Evolutionary conservation across 108 stramenopile species (phyloP).

Genomic region (Skeletonema marinoi): DNA sequence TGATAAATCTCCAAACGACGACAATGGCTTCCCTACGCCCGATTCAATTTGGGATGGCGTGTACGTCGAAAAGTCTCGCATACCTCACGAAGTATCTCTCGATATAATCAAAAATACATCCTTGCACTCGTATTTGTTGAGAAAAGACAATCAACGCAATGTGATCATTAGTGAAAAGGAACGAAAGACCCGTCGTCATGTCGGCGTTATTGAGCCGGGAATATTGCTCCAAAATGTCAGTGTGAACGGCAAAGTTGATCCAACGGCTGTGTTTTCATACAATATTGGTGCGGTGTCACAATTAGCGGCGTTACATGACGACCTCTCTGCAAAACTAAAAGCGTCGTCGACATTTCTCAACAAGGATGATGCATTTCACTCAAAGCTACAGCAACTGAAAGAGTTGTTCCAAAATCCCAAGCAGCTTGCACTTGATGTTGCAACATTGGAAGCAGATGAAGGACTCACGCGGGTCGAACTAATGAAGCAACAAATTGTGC

Average conservation of each 20-base stretch:
- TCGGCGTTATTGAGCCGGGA: slow-evolving; percentile 21
- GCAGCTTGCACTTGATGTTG: slow-evolving; percentile 42
- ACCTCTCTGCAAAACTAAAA: slow-evolving; percentile 11
- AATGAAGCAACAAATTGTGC: slow-evolving; percentile 10
- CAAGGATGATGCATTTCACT: neutral
- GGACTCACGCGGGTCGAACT: slow-evolving; percentile 25
- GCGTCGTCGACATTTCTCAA: slow-evolving; percentile 7
- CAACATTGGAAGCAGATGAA: slow-evolving; percentile 37
- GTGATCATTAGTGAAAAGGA: slow-evolving; percentile 16
- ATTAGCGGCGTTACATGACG: slow-evolving; percentile 30
- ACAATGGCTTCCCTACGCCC: slow-evolving; percentile 1
- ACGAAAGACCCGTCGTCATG: slow-evolving; percentile 36
- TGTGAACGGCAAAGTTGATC: slow-evolving; percentile 13
- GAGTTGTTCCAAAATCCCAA: slow-evolving; percentile 30
- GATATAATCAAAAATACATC: slow-evolving; percentile 19
- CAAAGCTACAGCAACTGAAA: neutral
- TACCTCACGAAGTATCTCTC: slow-evolving; percentile 17
- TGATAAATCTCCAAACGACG: neutral
- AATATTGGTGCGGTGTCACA: slow-evolving; percentile 41
- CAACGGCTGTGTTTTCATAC: slow-evolving; percentile 40
- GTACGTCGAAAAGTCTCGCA: neutral
- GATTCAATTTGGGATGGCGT: slow-evolving; percentile 19
- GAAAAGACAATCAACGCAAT: slow-evolving; percentile 30
- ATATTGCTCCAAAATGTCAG: neutral
- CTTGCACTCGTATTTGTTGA: slow-evolving; percentile 30